Percentiles rank a stretch among this genome's conserved stretches.
Conservation (phyloP, 2,329 filamentous ascomycete genomes). For the Xylaria polymorpha region DNA sequence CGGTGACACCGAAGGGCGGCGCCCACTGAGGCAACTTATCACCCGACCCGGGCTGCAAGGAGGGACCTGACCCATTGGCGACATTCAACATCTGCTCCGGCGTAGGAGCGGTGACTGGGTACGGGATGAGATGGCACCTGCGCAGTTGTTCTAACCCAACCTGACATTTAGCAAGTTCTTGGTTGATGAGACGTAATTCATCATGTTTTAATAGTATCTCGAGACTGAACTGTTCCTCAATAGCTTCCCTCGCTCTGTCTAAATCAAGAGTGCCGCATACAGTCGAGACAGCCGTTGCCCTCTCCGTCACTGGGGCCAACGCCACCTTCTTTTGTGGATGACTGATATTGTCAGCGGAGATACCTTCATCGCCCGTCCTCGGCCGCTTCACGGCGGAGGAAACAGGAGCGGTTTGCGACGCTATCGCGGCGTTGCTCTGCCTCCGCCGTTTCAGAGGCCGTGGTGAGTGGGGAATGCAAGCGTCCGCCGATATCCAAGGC, state of each 20-base stretch:
- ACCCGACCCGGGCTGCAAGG: conserved; percentile 70
- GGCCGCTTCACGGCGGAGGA: conserved; percentile 57
- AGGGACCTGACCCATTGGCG: conserved; percentile 78
- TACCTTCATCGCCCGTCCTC: conserved; percentile 52
- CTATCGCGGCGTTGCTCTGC: conserved; percentile 51
- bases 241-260: conserved; percentile 73
- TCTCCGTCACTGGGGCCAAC: conserved; percentile 40
- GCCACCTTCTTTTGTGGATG: conserved; percentile 50
- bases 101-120: conserved; percentile 76
- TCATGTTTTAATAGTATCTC: conserved; percentile 95
- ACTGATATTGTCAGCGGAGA: conserved; percentile 39
- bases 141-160: conserved; percentile 92
- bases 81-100: conserved; percentile 76
- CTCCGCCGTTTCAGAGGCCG: conserved; percentile 49
- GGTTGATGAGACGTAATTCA: conserved; percentile 92
- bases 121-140: conserved; percentile 91
- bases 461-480: conserved; percentile 42
- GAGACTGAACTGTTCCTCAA: conserved; percentile 88
- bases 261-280: conserved; percentile 47
- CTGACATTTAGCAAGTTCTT: conserved; percentile 96
- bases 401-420: conserved; percentile 43
- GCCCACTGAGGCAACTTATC: conserved; percentile 79
- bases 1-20: conserved; percentile 87
- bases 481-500: conserved; percentile 49
- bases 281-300: conserved; percentile 24